Evolutionary conservation across 1,284 basidiomycete genomes (phyloP), one percentile per base, ranked within the genome.

Genomic region (Leccinum subrobustum): DNA sequence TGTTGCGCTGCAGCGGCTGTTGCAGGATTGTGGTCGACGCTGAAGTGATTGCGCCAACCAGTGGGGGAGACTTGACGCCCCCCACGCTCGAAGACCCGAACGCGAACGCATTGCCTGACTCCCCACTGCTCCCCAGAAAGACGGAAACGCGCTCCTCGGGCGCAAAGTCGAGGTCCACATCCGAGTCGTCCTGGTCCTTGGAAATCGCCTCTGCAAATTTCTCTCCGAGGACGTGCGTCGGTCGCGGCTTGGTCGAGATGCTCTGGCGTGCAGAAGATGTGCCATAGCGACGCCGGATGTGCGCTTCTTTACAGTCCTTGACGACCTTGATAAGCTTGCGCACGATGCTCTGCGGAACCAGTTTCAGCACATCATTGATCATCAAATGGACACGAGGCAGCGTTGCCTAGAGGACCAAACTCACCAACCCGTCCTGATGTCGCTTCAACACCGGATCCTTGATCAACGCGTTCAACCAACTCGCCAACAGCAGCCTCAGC

Each of bases 391-490:
- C 4, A n/a, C 35, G 6, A 52, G 3, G 54, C 18, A 63, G 6
- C 8, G 4, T 33, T 14, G n/a, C 31, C 54, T 8, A 42, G 12
- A 44, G 2, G 39, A 12, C 20, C 44, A 33, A 33, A 33, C 33
- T 33, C 70, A 92, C 91, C 76, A 86, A 20, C 33, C 88, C 89
- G 12, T 92, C 90, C 59, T 76, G 76, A 66, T 86, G 84, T 65
- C 80, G 81, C 68, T 82, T 79, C 70, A 92, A 72, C 54, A 88
- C 81, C 23, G 87, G 85, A 74, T 92, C 89, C 63, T 81, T 80
- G 48, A 83, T 78, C 61, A 92, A 73, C n/a, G 83, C 78, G 72
- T 95, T 95, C 58, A 95, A 71, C 92, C 92, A 94, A 57, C 82
- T 80, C 14, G 91, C 84, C 58, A 88, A 72, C 37, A 86, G 68